Conservation (phyloP, 495 filamentous ascomycete genomes). For the Lasiosphaeria hispida region DNA sequence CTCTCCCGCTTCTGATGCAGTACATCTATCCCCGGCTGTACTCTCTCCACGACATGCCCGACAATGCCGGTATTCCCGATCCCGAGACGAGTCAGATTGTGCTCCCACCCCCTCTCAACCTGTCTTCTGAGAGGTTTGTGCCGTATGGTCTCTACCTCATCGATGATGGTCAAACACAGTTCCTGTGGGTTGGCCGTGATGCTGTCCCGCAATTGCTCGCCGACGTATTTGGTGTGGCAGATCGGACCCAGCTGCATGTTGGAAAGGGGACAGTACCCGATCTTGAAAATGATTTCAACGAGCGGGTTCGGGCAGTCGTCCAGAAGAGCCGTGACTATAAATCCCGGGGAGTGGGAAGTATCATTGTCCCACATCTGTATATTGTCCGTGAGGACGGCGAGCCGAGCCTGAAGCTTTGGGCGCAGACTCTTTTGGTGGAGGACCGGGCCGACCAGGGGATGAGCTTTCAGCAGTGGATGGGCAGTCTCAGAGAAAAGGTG, state of each 20-base stretch:
- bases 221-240: conserved; percentile 85
- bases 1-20: conserved; percentile 87
- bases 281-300: conserved; percentile 94
- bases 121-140: conserved; percentile 84
- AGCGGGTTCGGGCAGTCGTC: conserved; percentile 82
- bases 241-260: conserved; percentile 78
- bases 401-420: conserved; percentile 92
- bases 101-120: conserved; percentile 79
- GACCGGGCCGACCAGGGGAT: conserved; percentile 91
- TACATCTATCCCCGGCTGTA: conserved; percentile 95
- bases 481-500: conserved; percentile 92
- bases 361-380: conserved; percentile 87
- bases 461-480: conserved; percentile 92
- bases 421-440: conserved; percentile 91
- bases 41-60: conserved; percentile 98
- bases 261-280: conserved; percentile 85
- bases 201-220: conserved; percentile 82
- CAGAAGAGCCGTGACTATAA: conserved; percentile 88
- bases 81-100: conserved; percentile 80
- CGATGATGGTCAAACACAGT: conserved; percentile 95
- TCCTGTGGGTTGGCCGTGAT: conserved; percentile 94
- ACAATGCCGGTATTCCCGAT: conserved; percentile 82
- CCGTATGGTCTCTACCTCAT: conserved; percentile 95
- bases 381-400: conserved; percentile 94
- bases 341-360: conserved; percentile 82